Evolutionary conservation across 2,329 filamentous ascomycete genomes (phyloP).

Genomic region (Beauveria brongniartii): DNA sequence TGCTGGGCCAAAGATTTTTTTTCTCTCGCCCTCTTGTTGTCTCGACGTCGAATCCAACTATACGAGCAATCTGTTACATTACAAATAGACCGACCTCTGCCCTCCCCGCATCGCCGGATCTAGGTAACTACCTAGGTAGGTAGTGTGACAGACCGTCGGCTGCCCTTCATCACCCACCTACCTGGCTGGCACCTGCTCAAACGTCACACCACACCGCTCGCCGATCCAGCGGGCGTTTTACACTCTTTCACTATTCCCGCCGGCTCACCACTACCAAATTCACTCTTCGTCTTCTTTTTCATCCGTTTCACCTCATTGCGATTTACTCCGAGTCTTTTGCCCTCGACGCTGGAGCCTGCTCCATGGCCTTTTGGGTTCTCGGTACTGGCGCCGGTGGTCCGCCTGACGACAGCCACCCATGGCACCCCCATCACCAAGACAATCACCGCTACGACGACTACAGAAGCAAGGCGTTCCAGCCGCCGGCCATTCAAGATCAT

Average conservation of each 20-base stretch:
- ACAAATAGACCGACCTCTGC: background rate
- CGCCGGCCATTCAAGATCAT: background rate
- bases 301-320: too few relatives aligned
- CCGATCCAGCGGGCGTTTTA: background rate
- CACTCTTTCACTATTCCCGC: background rate
- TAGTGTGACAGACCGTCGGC: background rate
- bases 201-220: conserved; percentile 8
- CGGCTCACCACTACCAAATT: background rate
- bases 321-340: background rate
- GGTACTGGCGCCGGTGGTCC: conserved; percentile 19
- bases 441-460: background rate
- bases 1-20: background rate
- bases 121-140: background rate
- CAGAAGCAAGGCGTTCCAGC: background rate
- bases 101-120: background rate
- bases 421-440: background rate
- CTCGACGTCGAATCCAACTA: background rate
- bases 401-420: background rate
- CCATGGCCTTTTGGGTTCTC: conserved; percentile 33
- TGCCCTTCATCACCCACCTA: background rate
- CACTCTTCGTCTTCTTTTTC: background rate
- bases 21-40: background rate
- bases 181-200: background rate
- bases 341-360: conserved; percentile 23
- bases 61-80: background rate